A percentile compares a stretch with the other conserved stretches of the same genome.
Conservation (phyloP, 176 grass and related monocot genomes). For the Paspalum vaginatum region DNA sequence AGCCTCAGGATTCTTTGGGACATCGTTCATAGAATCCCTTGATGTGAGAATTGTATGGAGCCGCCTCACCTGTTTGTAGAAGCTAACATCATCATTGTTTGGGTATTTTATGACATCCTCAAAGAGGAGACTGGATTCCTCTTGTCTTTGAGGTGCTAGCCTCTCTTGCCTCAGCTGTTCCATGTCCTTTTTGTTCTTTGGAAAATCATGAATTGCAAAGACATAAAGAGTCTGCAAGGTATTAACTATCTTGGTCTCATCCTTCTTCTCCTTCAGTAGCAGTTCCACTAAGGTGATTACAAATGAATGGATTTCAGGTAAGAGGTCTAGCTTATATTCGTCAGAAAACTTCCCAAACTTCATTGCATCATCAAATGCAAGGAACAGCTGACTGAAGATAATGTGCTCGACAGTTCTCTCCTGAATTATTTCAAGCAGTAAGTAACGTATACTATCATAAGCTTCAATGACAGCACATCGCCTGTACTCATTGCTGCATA, state of each 20-base stretch:
- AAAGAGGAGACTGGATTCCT: slow-evolving; percentile 68
- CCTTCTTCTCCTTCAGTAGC: slow-evolving; percentile 62
- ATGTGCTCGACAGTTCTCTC: slow-evolving; percentile 58
- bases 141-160: slow-evolving; percentile 45
- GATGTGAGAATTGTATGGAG: slow-evolving; percentile 90
- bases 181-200: slow-evolving; percentile 54
- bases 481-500: slow-evolving; percentile 80
- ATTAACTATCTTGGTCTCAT: slow-evolving; percentile 79
- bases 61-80: slow-evolving; percentile 86
- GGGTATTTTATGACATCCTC: slow-evolving; percentile 70
- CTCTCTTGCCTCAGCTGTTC: slow-evolving; percentile 59
- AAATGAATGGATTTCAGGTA: slow-evolving; percentile 70
- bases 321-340: slow-evolving; percentile 56
- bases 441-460: slow-evolving; percentile 74
- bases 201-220: slow-evolving; percentile 80
- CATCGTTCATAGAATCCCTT: slow-evolving; percentile 87
- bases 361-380: slow-evolving; percentile 60
- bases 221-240: slow-evolving; percentile 89
- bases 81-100: slow-evolving; percentile 50
- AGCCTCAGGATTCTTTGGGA: slow-evolving; percentile 90
- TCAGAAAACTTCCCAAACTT: slow-evolving; percentile 50
- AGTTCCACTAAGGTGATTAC: slow-evolving; percentile 71
- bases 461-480: slow-evolving; percentile 88
- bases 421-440: slow-evolving; percentile 72
- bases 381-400: slow-evolving; percentile 72